Evolutionary conservation across 805 yeast genomes (phyloP).

Genomic region (Yarrowia phangngaensis): DNA sequence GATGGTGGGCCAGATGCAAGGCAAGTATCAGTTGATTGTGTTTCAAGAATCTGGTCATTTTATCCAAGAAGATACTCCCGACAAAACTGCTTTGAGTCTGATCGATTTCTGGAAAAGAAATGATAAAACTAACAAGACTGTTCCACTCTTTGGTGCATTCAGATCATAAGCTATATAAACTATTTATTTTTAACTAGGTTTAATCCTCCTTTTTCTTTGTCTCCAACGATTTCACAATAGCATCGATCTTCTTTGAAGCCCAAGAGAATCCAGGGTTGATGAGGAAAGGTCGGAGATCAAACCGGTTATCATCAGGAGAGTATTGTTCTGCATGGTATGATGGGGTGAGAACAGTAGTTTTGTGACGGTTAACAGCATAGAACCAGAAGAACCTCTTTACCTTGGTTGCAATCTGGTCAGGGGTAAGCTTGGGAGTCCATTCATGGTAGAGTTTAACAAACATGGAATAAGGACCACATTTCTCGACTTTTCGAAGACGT

Average conservation of each 20-base stretch:
- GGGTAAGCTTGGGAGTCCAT: slow-evolving; percentile 83
- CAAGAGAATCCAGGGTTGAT: slow-evolving; percentile 85
- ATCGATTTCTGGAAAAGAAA: slow-evolving; percentile 40
- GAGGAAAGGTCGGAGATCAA: slow-evolving; percentile 92
- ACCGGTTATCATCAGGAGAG: slow-evolving; percentile 96
- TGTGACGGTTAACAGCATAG: slow-evolving; percentile 93
- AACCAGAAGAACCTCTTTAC: slow-evolving; percentile 90
- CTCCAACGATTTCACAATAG: slow-evolving; percentile 47
- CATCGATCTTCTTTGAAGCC: slow-evolving; percentile 86
- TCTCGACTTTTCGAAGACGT: slow-evolving; percentile 79
- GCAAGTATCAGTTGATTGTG: slow-evolving; percentile 80
- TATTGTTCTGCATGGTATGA: slow-evolving; percentile 97
- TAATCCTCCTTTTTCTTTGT: slow-evolving; percentile 21
- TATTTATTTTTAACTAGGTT: background rate
- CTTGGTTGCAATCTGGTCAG: slow-evolving; percentile 82
- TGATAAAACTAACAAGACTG: slow-evolving; percentile 34
- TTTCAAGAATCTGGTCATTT: slow-evolving; percentile 85
- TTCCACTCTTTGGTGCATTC: slow-evolving; percentile 40
- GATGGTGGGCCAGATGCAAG: slow-evolving; percentile 98
- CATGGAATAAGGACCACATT: slow-evolving; percentile 96
- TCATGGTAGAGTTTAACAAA: slow-evolving; percentile 83
- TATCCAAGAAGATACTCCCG: slow-evolving; percentile 87
- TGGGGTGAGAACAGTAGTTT: slow-evolving; percentile 96
- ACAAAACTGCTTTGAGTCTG: slow-evolving; percentile 56
- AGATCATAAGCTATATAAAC: slow-evolving; percentile 27